Percentiles rank a stretch among this genome's conserved stretches.
These are phyloP conservation scores for Sugiyamaella chiloensis DNA, from an alignment of 805 yeast species.

Conservation along the genomic window DNA sequence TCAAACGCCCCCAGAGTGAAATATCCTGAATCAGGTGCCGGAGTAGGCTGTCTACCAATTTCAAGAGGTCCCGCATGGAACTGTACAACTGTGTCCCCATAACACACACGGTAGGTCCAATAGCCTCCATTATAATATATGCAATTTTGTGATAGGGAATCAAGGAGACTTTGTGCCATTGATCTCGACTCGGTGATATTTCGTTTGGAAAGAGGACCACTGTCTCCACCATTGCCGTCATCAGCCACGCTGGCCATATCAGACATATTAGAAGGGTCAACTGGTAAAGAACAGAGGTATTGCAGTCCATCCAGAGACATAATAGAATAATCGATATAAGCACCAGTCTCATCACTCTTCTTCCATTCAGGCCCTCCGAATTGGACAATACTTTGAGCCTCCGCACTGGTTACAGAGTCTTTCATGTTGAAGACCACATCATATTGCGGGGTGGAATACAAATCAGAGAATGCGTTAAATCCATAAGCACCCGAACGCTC, in stretches of 20 bases:
- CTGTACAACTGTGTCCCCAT: conserved; percentile 48
- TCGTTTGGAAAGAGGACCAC: background rate
- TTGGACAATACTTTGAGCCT: background rate
- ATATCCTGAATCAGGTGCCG: conserved; percentile 27
- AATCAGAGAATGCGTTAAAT: conserved; percentile 14
- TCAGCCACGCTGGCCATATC: background rate
- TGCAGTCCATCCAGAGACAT: conserved; percentile 18
- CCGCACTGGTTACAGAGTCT: conserved; percentile 4
- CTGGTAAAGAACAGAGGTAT: conserved; percentile 25
- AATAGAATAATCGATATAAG: conserved; percentile 13
- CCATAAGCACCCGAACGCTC: conserved; percentile 4
- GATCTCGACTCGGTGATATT: background rate
- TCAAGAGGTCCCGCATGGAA: conserved; percentile 36
- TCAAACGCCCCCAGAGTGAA: conserved; percentile 33
- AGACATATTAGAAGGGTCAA: background rate
- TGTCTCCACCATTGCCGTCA: background rate
- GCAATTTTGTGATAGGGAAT: conserved; percentile 25
- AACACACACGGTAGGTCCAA: conserved; percentile 55
- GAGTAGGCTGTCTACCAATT: conserved; percentile 16
- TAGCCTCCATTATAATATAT: conserved; percentile 38
- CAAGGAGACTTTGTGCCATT: conserved; percentile 18
- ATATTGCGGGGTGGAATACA: conserved; percentile 15
- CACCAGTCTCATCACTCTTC: background rate
- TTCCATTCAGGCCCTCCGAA: background rate
- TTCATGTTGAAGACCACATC: conserved; percentile 3